phyloP scores from a whole-genome alignment of 2,329 filamentous ascomycete genomes.

The Talaromyces sp. region DNA sequence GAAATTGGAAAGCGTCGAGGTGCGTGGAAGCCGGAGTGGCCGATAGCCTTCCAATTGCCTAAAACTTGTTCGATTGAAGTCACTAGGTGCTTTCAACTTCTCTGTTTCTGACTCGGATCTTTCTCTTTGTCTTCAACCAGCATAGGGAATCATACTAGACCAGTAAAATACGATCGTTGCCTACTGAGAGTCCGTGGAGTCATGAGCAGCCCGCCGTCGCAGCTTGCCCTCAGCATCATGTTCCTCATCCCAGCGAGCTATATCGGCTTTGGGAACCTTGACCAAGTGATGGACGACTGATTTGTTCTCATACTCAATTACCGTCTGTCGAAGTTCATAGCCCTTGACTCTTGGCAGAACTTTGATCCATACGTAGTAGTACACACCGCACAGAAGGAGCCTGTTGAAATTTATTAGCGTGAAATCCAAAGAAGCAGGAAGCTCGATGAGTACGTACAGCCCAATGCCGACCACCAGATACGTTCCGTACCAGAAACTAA shows the following conservation, averaged over 20 bases:
- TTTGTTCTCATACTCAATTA: slow-evolving; percentile 52
- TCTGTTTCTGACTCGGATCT: neutral
- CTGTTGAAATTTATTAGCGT: slow-evolving; percentile 31
- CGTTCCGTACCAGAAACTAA: slow-evolving; percentile 72
- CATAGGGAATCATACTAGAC: neutral
- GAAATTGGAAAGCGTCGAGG: neutral
- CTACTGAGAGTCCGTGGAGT: neutral
- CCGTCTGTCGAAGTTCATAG: slow-evolving; percentile 58
- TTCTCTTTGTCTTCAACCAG: neutral
- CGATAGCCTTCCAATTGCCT: neutral
- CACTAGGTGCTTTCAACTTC: neutral
- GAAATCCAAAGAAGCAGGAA: neutral
- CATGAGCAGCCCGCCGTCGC: slow-evolving; percentile 15
- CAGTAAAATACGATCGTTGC: neutral
- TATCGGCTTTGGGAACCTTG: slow-evolving; percentile 52
- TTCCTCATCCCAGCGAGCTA: slow-evolving; percentile 58
- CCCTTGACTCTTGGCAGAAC: slow-evolving; percentile 53
- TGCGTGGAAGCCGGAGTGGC: neutral
- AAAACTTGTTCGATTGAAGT: neutral
- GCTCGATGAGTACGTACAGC: slow-evolving; percentile 51
- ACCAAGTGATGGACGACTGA: slow-evolving; percentile 53
- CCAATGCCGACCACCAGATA: slow-evolving; percentile 65
- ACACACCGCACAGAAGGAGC: slow-evolving; percentile 54
- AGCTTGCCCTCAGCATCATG: slow-evolving; percentile 52
- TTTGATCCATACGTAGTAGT: slow-evolving; percentile 61